Evolutionary conservation across 208 protist genomes (phyloP), one percentile per base, ranked within the genome.

Genomic region (Leptomonas pyrrhocoris): DNA sequence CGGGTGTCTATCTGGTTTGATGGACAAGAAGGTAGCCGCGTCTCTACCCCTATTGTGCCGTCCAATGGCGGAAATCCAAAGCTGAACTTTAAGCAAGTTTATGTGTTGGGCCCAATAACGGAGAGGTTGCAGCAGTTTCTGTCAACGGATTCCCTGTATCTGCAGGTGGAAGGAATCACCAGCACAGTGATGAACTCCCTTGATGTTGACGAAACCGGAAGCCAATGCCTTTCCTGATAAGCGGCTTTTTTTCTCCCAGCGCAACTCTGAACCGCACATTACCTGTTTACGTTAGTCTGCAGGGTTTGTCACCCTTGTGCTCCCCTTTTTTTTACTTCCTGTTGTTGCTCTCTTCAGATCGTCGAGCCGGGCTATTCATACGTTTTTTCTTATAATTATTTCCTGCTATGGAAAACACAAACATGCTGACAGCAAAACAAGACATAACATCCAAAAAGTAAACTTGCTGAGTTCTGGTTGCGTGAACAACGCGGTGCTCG

Each of bases 1-100:
- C 73, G 72, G 28, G 79, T 85, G 18, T 78, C 76, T 23, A 67
- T 89, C 36, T 89, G 83, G 83, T 85, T 89, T 63, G 80, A 85
- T 25, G 79, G 79, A 18, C 50, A 83, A 49, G 49, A 65, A 2
- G 62, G 55, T 9, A 82, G 74, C 30, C 58, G 73, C 9, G 80
- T 89, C 30, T 57, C 56, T 30, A 81, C 80, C 0, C 69, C 71
- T 7, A 79, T 83, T 28, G 74, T 80, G 6, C 38, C 53, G 1
- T 31, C 80, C 34, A 76, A 79, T 51, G 63, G 77, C 42, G 80
- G 80, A n/a, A 89, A 84, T 51, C 80, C 83, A 9, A 57, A 74
- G 63, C 73, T 87, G 50, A 84, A 78, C 25, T 72, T 87, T 46
- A 71, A 74, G 54, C 82, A 87, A 57, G 79, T 63, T 4, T 89